Evolutionary conservation across 352 stramenopile genomes (phyloP).

Genomic region (Globisporangium carolinianum): DNA sequence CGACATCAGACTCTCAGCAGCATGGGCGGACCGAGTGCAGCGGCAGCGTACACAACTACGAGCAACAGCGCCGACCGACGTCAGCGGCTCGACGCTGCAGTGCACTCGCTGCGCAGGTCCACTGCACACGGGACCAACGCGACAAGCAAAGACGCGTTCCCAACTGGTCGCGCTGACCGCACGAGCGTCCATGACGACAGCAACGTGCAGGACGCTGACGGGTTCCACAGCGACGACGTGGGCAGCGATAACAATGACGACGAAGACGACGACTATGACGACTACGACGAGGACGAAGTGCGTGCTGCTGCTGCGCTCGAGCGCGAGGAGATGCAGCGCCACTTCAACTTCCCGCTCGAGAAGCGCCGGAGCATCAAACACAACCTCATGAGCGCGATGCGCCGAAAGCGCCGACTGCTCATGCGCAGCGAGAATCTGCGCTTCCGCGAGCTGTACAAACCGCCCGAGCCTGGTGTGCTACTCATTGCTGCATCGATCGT

Average conservation of each 20-base stretch:
- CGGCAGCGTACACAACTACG: conserved; percentile 3
- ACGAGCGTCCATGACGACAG: neutral
- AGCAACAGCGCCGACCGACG: neutral
- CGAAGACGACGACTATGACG: conserved; percentile 20
- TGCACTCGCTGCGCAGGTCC: conserved; percentile 18
- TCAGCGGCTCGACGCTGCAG: conserved; percentile 7
- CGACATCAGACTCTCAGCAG: neutral
- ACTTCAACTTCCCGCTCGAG: conserved; percentile 47
- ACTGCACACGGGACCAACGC: conserved; percentile 10
- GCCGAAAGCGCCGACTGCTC: conserved; percentile 55
- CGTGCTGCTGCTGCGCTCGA: conserved; percentile 24
- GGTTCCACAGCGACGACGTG: conserved; percentile 5
- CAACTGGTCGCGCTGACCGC: neutral
- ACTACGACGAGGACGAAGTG: conserved; percentile 25
- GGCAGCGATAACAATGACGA: conserved; percentile 10
- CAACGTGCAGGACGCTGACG: neutral
- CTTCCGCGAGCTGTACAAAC: conserved; percentile 67
- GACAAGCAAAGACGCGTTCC: neutral
- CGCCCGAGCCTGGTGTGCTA: conserved; percentile 59
- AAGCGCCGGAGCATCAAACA: conserved; percentile 23
- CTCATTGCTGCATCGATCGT: conserved; percentile 40
- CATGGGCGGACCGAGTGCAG: conserved; percentile 8
- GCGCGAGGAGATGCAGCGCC: conserved; percentile 31
- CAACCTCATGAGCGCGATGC: conserved; percentile 41
- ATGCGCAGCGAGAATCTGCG: conserved; percentile 66